These are phyloP conservation scores for Apiospora phragmitis DNA, from an alignment of 2,329 filamentous ascomycete species.

Conservation along the genomic window DNA sequence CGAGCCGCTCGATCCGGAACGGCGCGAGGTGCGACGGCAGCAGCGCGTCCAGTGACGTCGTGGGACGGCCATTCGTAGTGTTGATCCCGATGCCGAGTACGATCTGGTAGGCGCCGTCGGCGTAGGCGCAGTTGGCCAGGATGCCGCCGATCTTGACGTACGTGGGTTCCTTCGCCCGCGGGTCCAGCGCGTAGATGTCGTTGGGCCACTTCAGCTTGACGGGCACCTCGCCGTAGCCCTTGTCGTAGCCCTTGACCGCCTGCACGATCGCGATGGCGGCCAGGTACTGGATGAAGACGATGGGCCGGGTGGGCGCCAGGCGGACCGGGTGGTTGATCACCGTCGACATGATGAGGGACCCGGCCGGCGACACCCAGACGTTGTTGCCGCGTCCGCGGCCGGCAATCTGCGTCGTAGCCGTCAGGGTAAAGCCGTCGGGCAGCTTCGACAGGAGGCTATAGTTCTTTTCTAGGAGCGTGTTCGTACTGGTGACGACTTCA, in stretches of 20 bases:
- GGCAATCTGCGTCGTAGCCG: constrained; percentile 84
- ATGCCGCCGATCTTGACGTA: constrained; percentile 95
- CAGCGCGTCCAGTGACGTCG: constrained; percentile 80
- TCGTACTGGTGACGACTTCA: constrained; percentile 91
- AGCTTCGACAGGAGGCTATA: constrained; percentile 72
- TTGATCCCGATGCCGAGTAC: constrained; percentile 89
- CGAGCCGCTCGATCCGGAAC: constrained; percentile 75
- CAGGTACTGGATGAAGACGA: constrained; percentile 94
- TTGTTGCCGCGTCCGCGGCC: constrained; percentile 88
- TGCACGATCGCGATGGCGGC: constrained; percentile 84
- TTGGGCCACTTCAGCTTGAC: constrained; percentile 97
- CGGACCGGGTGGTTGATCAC: constrained; percentile 81
- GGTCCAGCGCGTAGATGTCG: constrained; percentile 80
- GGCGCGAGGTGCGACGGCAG: constrained; percentile 52
- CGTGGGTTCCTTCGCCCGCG: constrained; percentile 46
- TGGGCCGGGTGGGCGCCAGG: constrained; percentile 70
- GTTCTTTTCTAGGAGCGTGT: constrained; percentile 91
- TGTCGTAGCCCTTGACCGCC: constrained; percentile 78
- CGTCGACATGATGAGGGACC: constrained; percentile 83
- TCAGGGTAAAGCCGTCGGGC: constrained; percentile 82
- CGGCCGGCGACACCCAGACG: constrained; percentile 90
- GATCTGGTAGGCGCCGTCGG: constrained; percentile 74
- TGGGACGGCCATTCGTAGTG: constrained; percentile 78
- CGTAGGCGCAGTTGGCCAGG: constrained; percentile 84
- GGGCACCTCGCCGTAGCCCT: constrained; percentile 72